phyloP scores from a whole-genome alignment of 2,329 filamentous ascomycete genomes.

The Stachybotrys chlorohalonatus region DNA sequence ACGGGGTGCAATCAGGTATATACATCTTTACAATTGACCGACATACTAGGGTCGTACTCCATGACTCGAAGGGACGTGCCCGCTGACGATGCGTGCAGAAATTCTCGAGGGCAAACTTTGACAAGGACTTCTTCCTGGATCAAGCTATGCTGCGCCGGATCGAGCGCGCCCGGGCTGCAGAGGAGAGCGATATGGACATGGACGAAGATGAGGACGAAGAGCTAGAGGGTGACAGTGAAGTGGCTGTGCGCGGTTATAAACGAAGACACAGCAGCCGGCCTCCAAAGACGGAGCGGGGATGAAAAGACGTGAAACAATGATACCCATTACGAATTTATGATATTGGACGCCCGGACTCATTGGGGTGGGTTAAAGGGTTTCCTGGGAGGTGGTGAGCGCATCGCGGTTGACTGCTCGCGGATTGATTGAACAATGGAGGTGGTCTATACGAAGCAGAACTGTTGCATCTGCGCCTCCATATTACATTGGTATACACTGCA shows the following conservation, averaged over 20 bases:
- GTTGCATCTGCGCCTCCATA: not conserved
- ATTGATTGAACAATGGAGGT: no score
- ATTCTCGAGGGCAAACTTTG: conserved; percentile 28
- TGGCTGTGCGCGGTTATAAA: conserved; percentile 15
- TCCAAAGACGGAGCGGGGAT: conserved; percentile 13
- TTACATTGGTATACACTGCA: not conserved
- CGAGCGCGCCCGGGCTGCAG: conserved; percentile 39
- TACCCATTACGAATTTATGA: not conserved
- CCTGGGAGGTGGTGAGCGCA: no score
- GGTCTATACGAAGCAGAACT: no score
- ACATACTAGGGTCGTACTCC: not conserved
- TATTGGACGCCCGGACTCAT: no score
- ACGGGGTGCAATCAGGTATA: conserved; percentile 53
- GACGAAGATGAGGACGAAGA: conserved; percentile 18
- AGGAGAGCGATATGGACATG: conserved; percentile 31
- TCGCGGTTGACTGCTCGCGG: no score
- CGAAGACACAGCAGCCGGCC: conserved; percentile 9
- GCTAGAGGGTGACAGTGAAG: conserved; percentile 10
- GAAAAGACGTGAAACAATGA: not conserved
- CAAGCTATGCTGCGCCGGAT: conserved; percentile 48
- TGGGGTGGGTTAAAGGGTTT: no score
- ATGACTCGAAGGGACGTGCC: not conserved
- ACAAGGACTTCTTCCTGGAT: conserved; percentile 46
- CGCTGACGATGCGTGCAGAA: conserved; percentile 24
- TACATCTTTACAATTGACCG: not conserved